phyloP scores from a whole-genome alignment of 768 basidiomycete genomes.

The Naganishia kalamii region DNA sequence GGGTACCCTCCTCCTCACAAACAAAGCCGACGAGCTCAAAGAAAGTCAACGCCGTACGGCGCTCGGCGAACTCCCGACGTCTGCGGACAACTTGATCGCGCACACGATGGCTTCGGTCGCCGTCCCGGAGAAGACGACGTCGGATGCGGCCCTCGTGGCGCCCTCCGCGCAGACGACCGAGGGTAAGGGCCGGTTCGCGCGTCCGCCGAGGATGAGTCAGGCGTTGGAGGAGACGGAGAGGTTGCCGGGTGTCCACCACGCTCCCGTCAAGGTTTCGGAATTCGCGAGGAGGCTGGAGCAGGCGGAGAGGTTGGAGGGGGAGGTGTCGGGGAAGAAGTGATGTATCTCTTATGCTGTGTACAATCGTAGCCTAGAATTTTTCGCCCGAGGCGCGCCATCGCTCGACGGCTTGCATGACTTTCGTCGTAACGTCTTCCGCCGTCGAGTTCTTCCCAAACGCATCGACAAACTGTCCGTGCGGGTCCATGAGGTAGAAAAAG shows the following conservation, averaged over 20 bases:
- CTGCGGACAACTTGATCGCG: neutral
- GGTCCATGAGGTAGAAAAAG: slow-evolving; percentile 98
- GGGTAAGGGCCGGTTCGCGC: slow-evolving; percentile 12
- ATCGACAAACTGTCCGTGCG: slow-evolving; percentile 84
- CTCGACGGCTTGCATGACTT: slow-evolving; percentile 47
- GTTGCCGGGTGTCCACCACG: slow-evolving; percentile 27
- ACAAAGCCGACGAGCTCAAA: slow-evolving; percentile 23
- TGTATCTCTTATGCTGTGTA: neutral
- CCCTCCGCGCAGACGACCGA: slow-evolving; percentile 5
- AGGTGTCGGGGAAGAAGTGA: slow-evolving; percentile 18
- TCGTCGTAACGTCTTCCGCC: slow-evolving; percentile 57
- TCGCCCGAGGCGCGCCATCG: slow-evolving; percentile 45
- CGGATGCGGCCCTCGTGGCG: neutral
- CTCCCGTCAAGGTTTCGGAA: slow-evolving; percentile 36
- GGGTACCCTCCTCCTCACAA: slow-evolving; percentile 26
- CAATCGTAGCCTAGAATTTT: neutral
- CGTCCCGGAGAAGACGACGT: slow-evolving; percentile 1
- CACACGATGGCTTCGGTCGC: neutral
- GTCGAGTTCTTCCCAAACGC: slow-evolving; percentile 84
- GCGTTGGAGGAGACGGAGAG: slow-evolving; percentile 22
- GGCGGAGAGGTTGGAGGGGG: slow-evolving; percentile 39
- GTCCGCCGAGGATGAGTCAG: slow-evolving; percentile 13
- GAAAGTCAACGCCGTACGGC: slow-evolving; percentile 18
- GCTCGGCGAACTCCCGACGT: slow-evolving; percentile 35
- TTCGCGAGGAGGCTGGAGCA: slow-evolving; percentile 40